phyloP scores from a whole-genome alignment of 208 protist species.

The Leishmania martiniquensis region DNA sequence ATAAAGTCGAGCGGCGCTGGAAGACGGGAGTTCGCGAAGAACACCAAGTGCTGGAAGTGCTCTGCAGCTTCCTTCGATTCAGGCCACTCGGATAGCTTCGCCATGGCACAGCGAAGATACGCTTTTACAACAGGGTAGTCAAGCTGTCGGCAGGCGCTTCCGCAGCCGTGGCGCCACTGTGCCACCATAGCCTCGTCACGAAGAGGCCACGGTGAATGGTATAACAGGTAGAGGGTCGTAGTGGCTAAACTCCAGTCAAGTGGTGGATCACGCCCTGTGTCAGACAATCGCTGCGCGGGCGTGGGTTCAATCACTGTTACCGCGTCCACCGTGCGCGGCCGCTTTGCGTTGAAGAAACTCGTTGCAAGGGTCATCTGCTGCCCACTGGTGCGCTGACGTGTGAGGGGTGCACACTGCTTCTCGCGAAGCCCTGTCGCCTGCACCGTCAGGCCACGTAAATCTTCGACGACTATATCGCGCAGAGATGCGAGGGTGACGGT shows the following conservation, averaged over 20 bases:
- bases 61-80: not conserved
- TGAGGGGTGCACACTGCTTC: conserved; percentile 21
- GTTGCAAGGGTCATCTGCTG: conserved; percentile 61
- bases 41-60: conserved; percentile 22
- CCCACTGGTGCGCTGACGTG: conserved; percentile 19
- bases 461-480: conserved; percentile 68
- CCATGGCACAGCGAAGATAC: conserved; percentile 48
- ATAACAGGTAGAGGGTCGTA: conserved; percentile 10
- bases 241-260: not conserved
- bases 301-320: conserved; percentile 28
- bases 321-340: conserved; percentile 13
- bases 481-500: conserved; percentile 53
- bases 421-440: conserved; percentile 63
- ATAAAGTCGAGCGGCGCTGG: conserved; percentile 26
- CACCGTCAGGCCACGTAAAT: conserved; percentile 86
- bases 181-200: conserved; percentile 18
- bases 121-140: conserved; percentile 64
- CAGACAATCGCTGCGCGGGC: not conserved
- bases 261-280: not conserved
- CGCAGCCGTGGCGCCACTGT: conserved; percentile 43
- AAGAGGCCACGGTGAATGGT: conserved; percentile 8
- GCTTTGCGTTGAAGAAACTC: conserved; percentile 55
- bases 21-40: conserved; percentile 20
- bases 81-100: conserved; percentile 26
- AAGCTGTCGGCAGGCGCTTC: conserved; percentile 23